Conservation (phyloP, 2,329 filamentous ascomycete species). For the Lithohypha guttulata region DNA sequence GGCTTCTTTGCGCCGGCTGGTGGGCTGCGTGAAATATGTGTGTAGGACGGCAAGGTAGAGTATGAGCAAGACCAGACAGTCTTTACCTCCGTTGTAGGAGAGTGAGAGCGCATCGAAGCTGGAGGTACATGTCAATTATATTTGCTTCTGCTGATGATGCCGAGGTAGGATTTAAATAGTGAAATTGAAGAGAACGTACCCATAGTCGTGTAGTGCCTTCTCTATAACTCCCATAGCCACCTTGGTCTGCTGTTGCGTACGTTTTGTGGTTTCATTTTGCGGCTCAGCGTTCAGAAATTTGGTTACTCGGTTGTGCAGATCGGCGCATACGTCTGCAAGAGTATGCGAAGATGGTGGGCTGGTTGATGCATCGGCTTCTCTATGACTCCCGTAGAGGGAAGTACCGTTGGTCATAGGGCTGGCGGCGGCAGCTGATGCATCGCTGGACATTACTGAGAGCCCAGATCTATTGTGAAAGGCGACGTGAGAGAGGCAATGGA, state of each 20-base stretch:
- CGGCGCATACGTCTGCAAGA: conserved; percentile 52
- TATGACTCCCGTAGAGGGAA: conserved; percentile 12
- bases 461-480: neutral
- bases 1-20: conserved; percentile 5
- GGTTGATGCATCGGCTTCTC: conserved; percentile 20
- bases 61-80: conserved; percentile 85
- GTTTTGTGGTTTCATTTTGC: conserved; percentile 44
- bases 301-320: conserved; percentile 50
- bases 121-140: too few species aligned
- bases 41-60: conserved; percentile 62
- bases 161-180: neutral
- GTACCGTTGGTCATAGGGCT: conserved; percentile 21
- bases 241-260: conserved; percentile 64
- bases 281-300: conserved; percentile 54
- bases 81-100: conserved; percentile 96
- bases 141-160: conserved; percentile 2
- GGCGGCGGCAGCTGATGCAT: conserved; percentile 22
- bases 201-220: conserved; percentile 64
- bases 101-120: conserved; percentile 72
- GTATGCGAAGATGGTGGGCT: conserved; percentile 12
- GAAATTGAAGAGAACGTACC: conserved; percentile 41
- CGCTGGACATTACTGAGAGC: conserved; percentile 12
- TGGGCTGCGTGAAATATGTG: conserved; percentile 22
- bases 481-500: neutral
- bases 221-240: conserved; percentile 62